These are phyloP conservation scores for Kluyveromyces starmeri DNA, from an alignment of 805 yeast genomes.

Conservation along the genomic window DNA sequence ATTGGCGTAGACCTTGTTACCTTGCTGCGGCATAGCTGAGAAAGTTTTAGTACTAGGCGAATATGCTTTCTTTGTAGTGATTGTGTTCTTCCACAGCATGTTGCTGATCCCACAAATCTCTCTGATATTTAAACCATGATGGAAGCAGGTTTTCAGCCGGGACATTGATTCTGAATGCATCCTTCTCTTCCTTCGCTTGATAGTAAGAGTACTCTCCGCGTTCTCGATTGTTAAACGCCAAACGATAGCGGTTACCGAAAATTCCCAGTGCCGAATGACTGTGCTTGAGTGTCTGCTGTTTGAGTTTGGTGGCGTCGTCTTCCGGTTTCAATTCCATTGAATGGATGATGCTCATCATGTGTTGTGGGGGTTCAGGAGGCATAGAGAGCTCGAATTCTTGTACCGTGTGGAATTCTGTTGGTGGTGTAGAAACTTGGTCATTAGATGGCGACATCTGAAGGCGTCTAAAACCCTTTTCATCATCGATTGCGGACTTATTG, in stretches of 20 bases:
- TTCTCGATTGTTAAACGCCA: conserved; percentile 26
- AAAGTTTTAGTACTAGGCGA: conserved; percentile 7
- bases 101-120: conserved; percentile 57
- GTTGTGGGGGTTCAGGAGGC: conserved; percentile 23
- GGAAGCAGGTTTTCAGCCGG: conserved; percentile 65
- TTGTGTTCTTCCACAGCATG: conserved; percentile 28
- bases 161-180: conserved; percentile 33
- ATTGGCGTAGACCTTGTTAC: neutral
- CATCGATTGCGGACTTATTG: neutral
- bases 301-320: conserved; percentile 8
- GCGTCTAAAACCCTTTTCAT: neutral
- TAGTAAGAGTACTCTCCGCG: conserved; percentile 32
- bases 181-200: conserved; percentile 30
- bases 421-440: conserved; percentile 10
- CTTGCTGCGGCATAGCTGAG: neutral
- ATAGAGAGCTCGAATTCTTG: conserved; percentile 22
- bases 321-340: conserved; percentile 13
- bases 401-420: conserved; percentile 15
- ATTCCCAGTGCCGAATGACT: conserved; percentile 22
- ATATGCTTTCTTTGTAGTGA: conserved; percentile 28
- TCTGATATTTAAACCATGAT: conserved; percentile 58
- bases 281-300: conserved; percentile 3
- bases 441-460: neutral
- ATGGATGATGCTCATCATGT: conserved; percentile 19
- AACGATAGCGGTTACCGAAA: conserved; percentile 26